A percentile compares a stretch with the other conserved stretches of the same genome.
Conservation (phyloP, 768 basidiomycete species). For the Botryobasidium botryosum region DNA sequence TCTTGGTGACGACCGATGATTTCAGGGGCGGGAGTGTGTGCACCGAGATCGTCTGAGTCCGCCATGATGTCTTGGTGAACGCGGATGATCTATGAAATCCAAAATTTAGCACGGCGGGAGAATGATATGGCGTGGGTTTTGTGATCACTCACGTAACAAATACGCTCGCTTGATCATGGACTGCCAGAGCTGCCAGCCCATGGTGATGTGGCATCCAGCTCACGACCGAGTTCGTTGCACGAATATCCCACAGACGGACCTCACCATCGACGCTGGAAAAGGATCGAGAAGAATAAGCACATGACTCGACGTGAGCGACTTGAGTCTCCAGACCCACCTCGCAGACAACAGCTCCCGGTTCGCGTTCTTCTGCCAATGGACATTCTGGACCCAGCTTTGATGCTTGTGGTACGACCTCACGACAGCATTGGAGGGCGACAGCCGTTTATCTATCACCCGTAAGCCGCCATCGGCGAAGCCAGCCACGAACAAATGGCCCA, state of each 20-base stretch:
- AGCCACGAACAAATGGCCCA: slow-evolving; percentile 66
- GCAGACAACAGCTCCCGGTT: slow-evolving; percentile 66
- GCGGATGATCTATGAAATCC: slow-evolving; percentile 34
- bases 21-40: slow-evolving; percentile 32
- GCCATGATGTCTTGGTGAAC: slow-evolving; percentile 41
- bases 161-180: slow-evolving; percentile 66
- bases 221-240: slow-evolving; percentile 40
- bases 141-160: slow-evolving; percentile 59
- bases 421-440: slow-evolving; percentile 67
- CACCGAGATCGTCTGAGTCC: slow-evolving; percentile 44
- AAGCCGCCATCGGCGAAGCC: slow-evolving; percentile 87
- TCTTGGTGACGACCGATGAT: slow-evolving; percentile 24
- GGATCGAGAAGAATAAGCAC: not conserved
- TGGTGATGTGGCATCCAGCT: slow-evolving; percentile 48
- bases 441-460: slow-evolving; percentile 81
- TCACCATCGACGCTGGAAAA: slow-evolving; percentile 62
- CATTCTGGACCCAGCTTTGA: slow-evolving; percentile 78
- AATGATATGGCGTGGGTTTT: not conserved
- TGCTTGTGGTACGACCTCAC: slow-evolving; percentile 66
- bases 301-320: not conserved
- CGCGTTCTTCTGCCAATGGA: slow-evolving; percentile 60
- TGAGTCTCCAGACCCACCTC: slow-evolving; percentile 43
- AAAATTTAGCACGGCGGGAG: not conserved
- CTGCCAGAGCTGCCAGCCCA: slow-evolving; percentile 73
- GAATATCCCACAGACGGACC: slow-evolving; percentile 82